Conservation (phyloP, 352 stramenopile genomes). For the Globisporangium acanthophoron region DNA sequence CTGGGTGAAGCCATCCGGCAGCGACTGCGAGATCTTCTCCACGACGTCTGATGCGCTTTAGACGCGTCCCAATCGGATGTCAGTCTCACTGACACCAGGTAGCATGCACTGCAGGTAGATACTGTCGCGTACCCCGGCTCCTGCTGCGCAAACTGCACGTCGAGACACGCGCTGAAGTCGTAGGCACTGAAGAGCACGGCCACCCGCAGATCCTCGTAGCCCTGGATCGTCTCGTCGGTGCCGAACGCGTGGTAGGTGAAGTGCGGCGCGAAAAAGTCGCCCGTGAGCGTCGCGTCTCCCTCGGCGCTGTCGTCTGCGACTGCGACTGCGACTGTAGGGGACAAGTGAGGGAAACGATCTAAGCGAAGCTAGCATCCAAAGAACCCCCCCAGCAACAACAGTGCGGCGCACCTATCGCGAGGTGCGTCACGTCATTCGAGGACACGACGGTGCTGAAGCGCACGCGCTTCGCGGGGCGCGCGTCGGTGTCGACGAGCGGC, state of each 20-base stretch:
- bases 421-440: slow-evolving; percentile 42
- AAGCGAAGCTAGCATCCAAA: too few relatives aligned
- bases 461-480: slow-evolving; percentile 46
- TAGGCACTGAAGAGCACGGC: slow-evolving; percentile 56
- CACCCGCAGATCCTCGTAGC: slow-evolving; percentile 54
- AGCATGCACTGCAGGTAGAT: background rate
- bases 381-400: background rate
- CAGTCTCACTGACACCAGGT: background rate
- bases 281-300: slow-evolving; percentile 22
- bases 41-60: slow-evolving; percentile 48
- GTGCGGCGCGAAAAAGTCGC: slow-evolving; percentile 50
- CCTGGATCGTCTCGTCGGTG: slow-evolving; percentile 62
- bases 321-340: background rate
- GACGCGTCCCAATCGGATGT: background rate
- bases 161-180: slow-evolving; percentile 55
- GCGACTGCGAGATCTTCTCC: slow-evolving; percentile 36
- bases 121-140: slow-evolving; percentile 25
- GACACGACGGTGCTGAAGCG: slow-evolving; percentile 42
- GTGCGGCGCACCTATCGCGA: slow-evolving; percentile 44
- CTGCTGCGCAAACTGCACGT: slow-evolving; percentile 47
- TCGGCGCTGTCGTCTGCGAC: slow-evolving; percentile 21
- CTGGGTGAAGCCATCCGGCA: slow-evolving; percentile 36
- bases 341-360: background rate
- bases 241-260: slow-evolving; percentile 85
- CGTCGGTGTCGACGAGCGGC: slow-evolving; percentile 1